A percentile compares a stretch with the other conserved stretches of the same genome.
Evolutionary conservation across 768 basidiomycete species (phyloP).

Genomic region (Lactarius indigo): DNA sequence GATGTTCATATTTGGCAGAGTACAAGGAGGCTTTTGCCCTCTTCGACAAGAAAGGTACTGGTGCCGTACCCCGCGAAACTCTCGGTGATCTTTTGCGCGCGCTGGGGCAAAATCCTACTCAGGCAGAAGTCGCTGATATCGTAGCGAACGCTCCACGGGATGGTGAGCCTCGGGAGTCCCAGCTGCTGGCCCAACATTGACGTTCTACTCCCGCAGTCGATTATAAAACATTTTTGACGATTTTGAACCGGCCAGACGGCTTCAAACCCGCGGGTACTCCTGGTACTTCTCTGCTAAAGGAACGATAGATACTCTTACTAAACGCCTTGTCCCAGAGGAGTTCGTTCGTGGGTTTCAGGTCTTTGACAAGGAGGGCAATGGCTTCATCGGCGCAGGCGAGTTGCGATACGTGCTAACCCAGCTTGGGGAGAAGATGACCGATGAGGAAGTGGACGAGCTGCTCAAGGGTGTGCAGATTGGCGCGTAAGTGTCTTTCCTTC

Average conservation of each 20-base stretch:
- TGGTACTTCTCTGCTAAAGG: slow-evolving; percentile 47
- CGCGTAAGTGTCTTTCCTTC: slow-evolving; percentile 48
- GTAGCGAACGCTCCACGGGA: slow-evolving; percentile 69
- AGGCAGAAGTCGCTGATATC: slow-evolving; percentile 91
- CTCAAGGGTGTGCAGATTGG: slow-evolving; percentile 94
- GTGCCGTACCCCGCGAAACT: slow-evolving; percentile 81
- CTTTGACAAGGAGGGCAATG: slow-evolving; percentile 94
- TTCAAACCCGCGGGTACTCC: slow-evolving; percentile 97
- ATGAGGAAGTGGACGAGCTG: slow-evolving; percentile 97
- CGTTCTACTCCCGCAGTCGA: slow-evolving; percentile 55
- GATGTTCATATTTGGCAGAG: slow-evolving; percentile 43
- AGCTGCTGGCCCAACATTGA: neutral
- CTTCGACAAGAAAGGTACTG: slow-evolving; percentile 95
- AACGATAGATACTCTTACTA: neutral
- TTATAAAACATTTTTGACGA: slow-evolving; percentile 86
- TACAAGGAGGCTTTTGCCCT: slow-evolving; percentile 98
- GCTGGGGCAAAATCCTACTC: slow-evolving; percentile 98
- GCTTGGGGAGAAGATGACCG: slow-evolving; percentile 96
- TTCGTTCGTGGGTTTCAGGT: slow-evolving; percentile 99
- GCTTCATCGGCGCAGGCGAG: slow-evolving; percentile 89
- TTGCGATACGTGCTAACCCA: slow-evolving; percentile 81
- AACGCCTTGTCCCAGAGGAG: slow-evolving; percentile 60
- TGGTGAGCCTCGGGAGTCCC: slow-evolving; percentile 42
- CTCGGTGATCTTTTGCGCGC: slow-evolving; percentile 92
- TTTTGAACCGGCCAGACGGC: slow-evolving; percentile 92